phyloP scores from a whole-genome alignment of 345 rosid species.

The Barbarea vulgaris region DNA sequence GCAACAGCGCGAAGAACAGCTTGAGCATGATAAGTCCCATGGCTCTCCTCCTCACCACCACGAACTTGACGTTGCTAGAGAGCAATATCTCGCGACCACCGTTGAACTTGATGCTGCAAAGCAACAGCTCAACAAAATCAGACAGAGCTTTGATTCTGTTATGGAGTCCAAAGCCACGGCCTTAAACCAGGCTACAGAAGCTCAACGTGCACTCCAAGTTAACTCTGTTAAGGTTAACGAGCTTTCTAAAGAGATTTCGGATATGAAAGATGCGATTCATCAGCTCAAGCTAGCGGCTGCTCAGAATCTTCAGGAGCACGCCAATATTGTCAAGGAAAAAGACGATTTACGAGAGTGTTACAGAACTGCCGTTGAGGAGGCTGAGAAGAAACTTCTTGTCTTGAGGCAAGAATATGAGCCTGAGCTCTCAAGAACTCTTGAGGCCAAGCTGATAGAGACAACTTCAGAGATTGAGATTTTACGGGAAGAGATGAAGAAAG shows the following conservation, averaged over 20 bases:
- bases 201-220: constrained; percentile 45
- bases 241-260: constrained; percentile 60
- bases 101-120: constrained; percentile 61
- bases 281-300: constrained; percentile 58
- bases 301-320: constrained; percentile 53
- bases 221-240: constrained; percentile 51
- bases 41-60: constrained; percentile 44
- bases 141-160: constrained; percentile 78
- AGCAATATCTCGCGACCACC: constrained; percentile 53
- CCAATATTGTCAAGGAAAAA: constrained; percentile 48
- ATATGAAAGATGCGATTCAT: constrained; percentile 58
- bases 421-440: constrained; percentile 50
- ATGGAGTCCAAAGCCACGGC: constrained; percentile 63
- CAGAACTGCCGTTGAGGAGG: constrained; percentile 52
- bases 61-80: constrained; percentile 62
- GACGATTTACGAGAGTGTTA: constrained; percentile 47
- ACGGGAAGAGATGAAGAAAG: constrained; percentile 64
- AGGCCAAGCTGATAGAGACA: constrained; percentile 53
- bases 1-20: constrained; percentile 53
- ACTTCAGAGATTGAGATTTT: constrained; percentile 65
- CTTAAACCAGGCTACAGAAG: constrained; percentile 73
- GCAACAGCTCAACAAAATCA: constrained; percentile 64
- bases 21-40: constrained; percentile 59
- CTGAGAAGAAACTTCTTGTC: constrained; percentile 44
- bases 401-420: constrained; percentile 58